phyloP scores from a whole-genome alignment of 768 basidiomycete species.

The Collybia mongolica region DNA sequence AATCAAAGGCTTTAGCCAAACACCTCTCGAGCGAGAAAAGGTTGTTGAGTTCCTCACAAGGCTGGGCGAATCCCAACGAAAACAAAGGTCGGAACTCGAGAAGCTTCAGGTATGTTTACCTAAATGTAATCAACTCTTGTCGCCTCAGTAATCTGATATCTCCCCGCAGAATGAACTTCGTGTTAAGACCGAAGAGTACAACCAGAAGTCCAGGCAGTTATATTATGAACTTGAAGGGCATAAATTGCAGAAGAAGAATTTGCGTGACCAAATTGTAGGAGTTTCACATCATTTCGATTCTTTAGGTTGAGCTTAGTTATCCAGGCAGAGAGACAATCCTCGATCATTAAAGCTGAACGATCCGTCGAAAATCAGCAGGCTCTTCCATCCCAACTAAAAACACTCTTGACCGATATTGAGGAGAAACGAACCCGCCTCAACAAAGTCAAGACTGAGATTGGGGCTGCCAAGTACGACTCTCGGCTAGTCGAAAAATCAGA shows the following conservation, averaged over 20 bases:
- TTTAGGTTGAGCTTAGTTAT: not conserved
- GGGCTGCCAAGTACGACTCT: slow-evolving; percentile 62
- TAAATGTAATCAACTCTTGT: not conserved
- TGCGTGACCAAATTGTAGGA: slow-evolving; percentile 61
- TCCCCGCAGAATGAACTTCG: slow-evolving; percentile 48
- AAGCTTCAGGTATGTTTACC: slow-evolving; percentile 55
- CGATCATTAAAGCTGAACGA: slow-evolving; percentile 51
- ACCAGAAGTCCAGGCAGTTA: slow-evolving; percentile 53
- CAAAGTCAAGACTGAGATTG: slow-evolving; percentile 59
- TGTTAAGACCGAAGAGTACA: slow-evolving; percentile 63
- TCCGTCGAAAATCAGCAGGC: slow-evolving; percentile 55
- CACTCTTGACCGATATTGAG: slow-evolving; percentile 60
- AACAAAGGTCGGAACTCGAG: slow-evolving; percentile 63
- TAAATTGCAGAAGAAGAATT: slow-evolving; percentile 49
- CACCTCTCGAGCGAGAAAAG: slow-evolving; percentile 69
- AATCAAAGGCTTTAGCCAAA: slow-evolving; percentile 72
- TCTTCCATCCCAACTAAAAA: slow-evolving; percentile 52
- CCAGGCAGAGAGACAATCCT: slow-evolving; percentile 51
- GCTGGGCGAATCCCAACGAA: slow-evolving; percentile 60
- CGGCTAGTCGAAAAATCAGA: slow-evolving; percentile 52
- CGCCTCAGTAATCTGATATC: not conserved
- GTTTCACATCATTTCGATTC: not conserved
- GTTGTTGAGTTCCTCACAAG: slow-evolving; percentile 71
- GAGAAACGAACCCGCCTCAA: slow-evolving; percentile 64
- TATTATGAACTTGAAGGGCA: slow-evolving; percentile 52